Evolutionary conservation across 306 rosid genomes (phyloP), one percentile per base, ranked within the genome.

Genomic region (Inga laurina): DNA sequence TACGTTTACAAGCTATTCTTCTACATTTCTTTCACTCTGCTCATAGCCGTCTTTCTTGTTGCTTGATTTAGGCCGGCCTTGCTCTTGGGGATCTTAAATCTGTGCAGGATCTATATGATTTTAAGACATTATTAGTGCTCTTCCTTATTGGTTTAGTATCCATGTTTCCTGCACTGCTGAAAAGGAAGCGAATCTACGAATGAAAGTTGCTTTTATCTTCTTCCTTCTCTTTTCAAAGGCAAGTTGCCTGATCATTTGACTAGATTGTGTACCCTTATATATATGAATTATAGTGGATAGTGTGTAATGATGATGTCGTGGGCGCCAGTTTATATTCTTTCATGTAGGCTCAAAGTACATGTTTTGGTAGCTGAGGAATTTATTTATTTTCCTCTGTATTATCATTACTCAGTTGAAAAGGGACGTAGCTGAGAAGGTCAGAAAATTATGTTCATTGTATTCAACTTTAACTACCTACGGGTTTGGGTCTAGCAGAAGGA

Each of bases 61-160:
- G 82, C 81, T 69, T 84, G 82, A 77, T 75, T 82, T 21, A 95
- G 99, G 99, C 99, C 51, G 98, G 99, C 79, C 99, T 94, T 87
- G 98, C 99, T 80, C 98, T 95, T 19, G 98, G 98, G 83, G 99
- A 95, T 89, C 96, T 93, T 27, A 91, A 91, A 80, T 95, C 99
- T 14, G 88, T 95, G 82, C 93, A 89, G 90, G 98, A 95, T 78
- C 91, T 95, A 72, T 95, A 93, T 54, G 99, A 95, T 83, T 91
- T 89, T 24, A 95, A 92, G 88, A 95, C 99, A 62, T 86, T 95
- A 85, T 87, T 84, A 7, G 94, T 93, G 70, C 99, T 95, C 67
- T 95, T 93, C 91, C 93, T 95, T 76, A 91, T 93, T 80, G 97
- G 99, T 85, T 93, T 89, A 72, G 81, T 95, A 85, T 87, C 88